Conservation (phyloP, 192 early-diverging fungal species). For the Coemansia sp. region DNA sequence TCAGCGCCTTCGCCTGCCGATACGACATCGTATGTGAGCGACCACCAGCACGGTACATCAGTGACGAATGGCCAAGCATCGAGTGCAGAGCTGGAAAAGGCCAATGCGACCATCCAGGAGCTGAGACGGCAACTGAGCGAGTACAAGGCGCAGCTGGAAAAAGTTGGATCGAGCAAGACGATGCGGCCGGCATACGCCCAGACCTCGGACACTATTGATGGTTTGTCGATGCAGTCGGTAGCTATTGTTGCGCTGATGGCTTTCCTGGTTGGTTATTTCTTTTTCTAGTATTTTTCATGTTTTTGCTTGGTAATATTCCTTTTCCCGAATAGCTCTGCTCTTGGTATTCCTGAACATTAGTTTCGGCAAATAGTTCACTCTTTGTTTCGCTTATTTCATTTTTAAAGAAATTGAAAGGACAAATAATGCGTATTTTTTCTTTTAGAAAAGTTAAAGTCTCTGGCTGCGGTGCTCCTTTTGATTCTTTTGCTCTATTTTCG, state of each 20-base stretch:
- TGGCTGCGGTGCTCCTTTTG: no score
- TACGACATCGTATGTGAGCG: slow-evolving; percentile 8
- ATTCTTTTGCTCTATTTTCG: no score
- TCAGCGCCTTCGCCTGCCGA: slow-evolving; percentile 24
- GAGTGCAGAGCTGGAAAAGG: slow-evolving; percentile 43
- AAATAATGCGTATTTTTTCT: no score
- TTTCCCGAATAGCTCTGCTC: no score
- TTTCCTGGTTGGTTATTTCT: slow-evolving; percentile 64
- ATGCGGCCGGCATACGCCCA: slow-evolving; percentile 1
- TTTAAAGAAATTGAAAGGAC: no score
- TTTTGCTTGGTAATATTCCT: not conserved
- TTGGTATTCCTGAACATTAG: no score
- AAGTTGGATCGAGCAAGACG: not conserved
- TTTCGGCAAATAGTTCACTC: no score
- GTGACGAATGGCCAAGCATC: slow-evolving; percentile 19
- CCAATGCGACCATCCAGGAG: slow-evolving; percentile 31
- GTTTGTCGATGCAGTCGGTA: slow-evolving; percentile 63
- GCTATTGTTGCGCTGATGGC: slow-evolving; percentile 58
- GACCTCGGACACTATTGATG: slow-evolving; percentile 49
- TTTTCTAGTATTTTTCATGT: slow-evolving; percentile 54
- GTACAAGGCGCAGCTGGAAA: slow-evolving; percentile 22
- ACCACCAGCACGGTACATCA: slow-evolving; percentile 4
- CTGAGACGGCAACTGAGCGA: slow-evolving; percentile 46
- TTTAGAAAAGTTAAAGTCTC: no score
- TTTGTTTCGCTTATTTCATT: no score